Evolutionary conservation across 257 asterid species (phyloP).

Genomic region (Verbascum thapsus): DNA sequence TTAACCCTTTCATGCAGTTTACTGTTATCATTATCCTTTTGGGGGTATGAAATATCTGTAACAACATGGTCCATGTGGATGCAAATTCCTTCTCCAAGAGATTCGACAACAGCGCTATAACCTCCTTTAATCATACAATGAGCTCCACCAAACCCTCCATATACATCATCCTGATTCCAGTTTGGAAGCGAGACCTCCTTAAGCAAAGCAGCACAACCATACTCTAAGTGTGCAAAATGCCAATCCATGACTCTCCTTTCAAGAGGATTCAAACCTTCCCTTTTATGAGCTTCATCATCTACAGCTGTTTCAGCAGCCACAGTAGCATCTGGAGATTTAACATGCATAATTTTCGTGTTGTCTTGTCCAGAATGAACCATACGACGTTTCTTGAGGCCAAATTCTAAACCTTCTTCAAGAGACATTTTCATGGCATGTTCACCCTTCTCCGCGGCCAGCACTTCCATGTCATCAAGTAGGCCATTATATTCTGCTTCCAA

Average conservation of each 20-base stretch:
- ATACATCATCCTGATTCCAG: constrained; percentile 97
- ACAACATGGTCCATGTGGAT: constrained; percentile 79
- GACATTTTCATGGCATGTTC: constrained; percentile 85
- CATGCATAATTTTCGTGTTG: constrained; percentile 34
- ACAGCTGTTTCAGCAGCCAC: constrained; percentile 34
- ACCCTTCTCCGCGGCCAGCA: constrained; percentile 90
- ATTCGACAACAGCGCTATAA: constrained; percentile 83
- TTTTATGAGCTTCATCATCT: constrained; percentile 38
- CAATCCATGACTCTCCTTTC: constrained; percentile 99
- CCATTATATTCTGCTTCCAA: constrained; percentile 91
- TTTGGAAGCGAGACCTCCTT: constrained; percentile 92
- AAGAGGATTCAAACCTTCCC: constrained; percentile 69
- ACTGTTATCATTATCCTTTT: constrained; percentile 41
- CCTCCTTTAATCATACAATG: constrained; percentile 99
- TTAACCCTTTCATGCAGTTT: constrained; percentile 55
- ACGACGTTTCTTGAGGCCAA: constrained; percentile 68
- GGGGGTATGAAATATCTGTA: constrained; percentile 57
- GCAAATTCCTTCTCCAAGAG: constrained; percentile 76
- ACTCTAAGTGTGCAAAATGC: constrained; percentile 99
- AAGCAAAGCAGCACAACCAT: constrained; percentile 96
- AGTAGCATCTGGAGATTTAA: constrained; percentile 37
- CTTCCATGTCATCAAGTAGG: constrained; percentile 91
- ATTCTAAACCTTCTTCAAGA: constrained; percentile 91
- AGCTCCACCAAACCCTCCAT: constrained; percentile 99
- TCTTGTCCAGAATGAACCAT: constrained; percentile 38